These are phyloP conservation scores for Gymnopilus dilepis DNA, from an alignment of 768 basidiomycete genomes.

Conservation along the genomic window DNA sequence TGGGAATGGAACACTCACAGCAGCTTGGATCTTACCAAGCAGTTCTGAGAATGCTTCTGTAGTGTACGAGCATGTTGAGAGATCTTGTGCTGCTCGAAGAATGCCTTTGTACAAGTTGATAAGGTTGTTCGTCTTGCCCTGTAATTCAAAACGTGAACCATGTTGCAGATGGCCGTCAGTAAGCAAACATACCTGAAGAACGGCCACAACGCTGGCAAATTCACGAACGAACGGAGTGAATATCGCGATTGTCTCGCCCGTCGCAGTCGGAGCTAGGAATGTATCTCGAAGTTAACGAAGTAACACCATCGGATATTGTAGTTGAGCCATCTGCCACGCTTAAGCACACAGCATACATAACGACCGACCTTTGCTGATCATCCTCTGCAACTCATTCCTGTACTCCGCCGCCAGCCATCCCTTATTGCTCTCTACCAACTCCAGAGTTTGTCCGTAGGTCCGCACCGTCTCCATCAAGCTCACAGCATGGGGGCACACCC, in stretches of 20 bases:
- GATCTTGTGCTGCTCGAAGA: slow-evolving; percentile 81
- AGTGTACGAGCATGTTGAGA: slow-evolving; percentile 86
- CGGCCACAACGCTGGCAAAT: slow-evolving; percentile 90
- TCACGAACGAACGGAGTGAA: slow-evolving; percentile 95
- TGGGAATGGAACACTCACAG: slow-evolving; percentile 52
- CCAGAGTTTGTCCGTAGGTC: slow-evolving; percentile 95
- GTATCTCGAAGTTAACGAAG: slow-evolving; percentile 87
- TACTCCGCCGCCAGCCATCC: slow-evolving; percentile 95
- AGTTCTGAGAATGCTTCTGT: slow-evolving; percentile 82
- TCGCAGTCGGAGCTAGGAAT: slow-evolving; percentile 79
- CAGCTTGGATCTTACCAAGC: slow-evolving; percentile 80
- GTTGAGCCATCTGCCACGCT: no score
- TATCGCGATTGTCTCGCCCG: slow-evolving; percentile 83
- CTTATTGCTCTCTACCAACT: slow-evolving; percentile 87
- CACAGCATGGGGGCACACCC: slow-evolving; percentile 98
- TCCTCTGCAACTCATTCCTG: slow-evolving; percentile 89
- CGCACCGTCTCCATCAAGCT: slow-evolving; percentile 99
- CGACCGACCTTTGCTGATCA: slow-evolving; percentile 83
- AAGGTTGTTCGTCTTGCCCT: slow-evolving; percentile 95
- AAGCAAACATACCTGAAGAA: slow-evolving; percentile 69
- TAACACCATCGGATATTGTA: slow-evolving; percentile 96
- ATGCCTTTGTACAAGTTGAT: slow-evolving; percentile 93
- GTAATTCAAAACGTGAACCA: background rate
- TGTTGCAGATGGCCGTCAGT: background rate
- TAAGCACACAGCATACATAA: background rate